These are phyloP conservation scores for Penicillium antarcticum DNA, from an alignment of 495 filamentous ascomycete species.

Conservation along the genomic window DNA sequence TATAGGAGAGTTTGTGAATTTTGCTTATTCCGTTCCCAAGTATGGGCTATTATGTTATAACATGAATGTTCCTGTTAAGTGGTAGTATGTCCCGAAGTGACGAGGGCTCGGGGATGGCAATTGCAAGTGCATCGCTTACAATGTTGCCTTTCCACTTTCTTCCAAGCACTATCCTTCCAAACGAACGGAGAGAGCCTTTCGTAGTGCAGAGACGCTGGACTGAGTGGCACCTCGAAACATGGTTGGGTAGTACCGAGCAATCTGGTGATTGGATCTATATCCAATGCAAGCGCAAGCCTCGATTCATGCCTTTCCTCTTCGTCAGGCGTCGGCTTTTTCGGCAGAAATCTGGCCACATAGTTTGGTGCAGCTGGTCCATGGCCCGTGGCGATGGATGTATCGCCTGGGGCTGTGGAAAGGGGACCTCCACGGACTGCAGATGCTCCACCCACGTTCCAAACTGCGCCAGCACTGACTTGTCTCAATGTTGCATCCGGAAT, in stretches of 20 bases:
- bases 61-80: conserved; percentile 6
- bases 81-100: not conserved
- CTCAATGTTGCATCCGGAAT: conserved; percentile 12
- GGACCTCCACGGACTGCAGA: conserved; percentile 45
- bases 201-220: conserved; percentile 29
- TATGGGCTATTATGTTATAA: not conserved
- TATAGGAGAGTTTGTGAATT: no score
- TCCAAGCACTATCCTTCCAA: conserved; percentile 63
- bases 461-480: conserved; percentile 61
- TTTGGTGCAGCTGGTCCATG: conserved; percentile 74
- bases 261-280: conserved; percentile 66
- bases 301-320: conserved; percentile 67
- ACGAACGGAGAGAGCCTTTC: conserved; percentile 33
- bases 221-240: conserved; percentile 14
- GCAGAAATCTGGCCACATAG: conserved; percentile 67
- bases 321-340: conserved; percentile 49
- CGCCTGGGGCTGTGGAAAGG: conserved; percentile 51
- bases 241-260: conserved; percentile 47
- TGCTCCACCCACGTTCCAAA: conserved; percentile 80
- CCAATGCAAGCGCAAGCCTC: conserved; percentile 77
- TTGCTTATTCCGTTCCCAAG: not conserved
- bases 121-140: conserved; percentile 38
- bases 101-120: not conserved
- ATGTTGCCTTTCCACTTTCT: conserved; percentile 40
- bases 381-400: conserved; percentile 57